A percentile compares a stretch with the other conserved stretches of the same genome.
These are phyloP conservation scores for Exophiala xenobiotica DNA, from an alignment of 2,329 filamentous ascomycete genomes.

Conservation along the genomic window DNA sequence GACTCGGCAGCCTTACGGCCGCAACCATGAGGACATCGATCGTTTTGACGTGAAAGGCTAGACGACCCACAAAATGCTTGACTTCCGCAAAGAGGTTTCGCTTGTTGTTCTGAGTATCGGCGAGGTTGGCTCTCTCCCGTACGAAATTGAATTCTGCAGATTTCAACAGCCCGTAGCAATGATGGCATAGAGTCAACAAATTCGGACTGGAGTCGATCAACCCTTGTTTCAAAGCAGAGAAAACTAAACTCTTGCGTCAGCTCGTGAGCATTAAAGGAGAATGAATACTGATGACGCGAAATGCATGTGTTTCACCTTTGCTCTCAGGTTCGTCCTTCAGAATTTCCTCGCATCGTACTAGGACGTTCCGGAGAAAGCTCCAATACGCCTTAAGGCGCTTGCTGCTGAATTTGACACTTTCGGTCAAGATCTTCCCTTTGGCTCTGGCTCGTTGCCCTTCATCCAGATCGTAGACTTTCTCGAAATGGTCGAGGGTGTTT, in stretches of 20 bases:
- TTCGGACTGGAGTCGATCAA: background rate
- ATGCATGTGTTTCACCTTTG: too few species aligned
- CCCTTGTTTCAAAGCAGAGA: background rate
- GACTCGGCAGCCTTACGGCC: constrained; percentile 30
- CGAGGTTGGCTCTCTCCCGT: background rate
- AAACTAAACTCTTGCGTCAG: background rate
- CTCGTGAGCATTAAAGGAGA: too few species aligned
- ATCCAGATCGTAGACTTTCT: background rate
- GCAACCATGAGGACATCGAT: constrained; percentile 41
- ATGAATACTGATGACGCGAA: too few species aligned
- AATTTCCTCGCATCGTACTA: too few species aligned
- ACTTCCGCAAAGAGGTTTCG: constrained; percentile 32
- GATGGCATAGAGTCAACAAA: background rate
- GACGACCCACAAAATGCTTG: constrained; percentile 46
- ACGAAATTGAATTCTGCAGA: background rate
- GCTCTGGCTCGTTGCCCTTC: background rate
- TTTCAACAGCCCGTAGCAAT: constrained; percentile 1
- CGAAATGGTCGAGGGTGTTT: background rate
- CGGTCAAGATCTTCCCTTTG: background rate
- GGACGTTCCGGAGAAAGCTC: background rate
- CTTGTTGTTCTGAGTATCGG: background rate
- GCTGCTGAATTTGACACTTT: background rate
- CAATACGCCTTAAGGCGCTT: background rate
- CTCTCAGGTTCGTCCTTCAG: too few species aligned
- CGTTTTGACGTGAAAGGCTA: constrained; percentile 46